Evolutionary conservation across 2,329 filamentous ascomycete genomes (phyloP), one percentile per base, ranked within the genome.

Genomic region (Ceratocystis alfenasii): DNA sequence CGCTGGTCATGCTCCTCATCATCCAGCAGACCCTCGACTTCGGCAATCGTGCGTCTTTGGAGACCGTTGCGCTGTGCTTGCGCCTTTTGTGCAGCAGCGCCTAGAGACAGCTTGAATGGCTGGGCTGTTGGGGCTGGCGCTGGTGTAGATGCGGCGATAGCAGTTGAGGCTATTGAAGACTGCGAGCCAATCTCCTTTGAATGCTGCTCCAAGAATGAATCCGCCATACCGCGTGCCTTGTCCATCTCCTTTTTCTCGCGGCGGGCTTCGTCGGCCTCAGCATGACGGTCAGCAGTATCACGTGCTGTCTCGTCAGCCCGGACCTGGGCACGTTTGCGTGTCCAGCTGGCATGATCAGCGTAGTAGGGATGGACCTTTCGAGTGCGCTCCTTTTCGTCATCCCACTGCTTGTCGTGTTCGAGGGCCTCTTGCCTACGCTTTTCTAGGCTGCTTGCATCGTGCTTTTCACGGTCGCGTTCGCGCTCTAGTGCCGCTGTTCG

Each of bases 21-120:
- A 76, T 97, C 94, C 69, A 99, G 80, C 0, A 99, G 80, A 41
- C 90, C 90, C 78, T 97, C 94, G 65, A 99, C 90, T 73, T 99
- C 94, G 66, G 91, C 91, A 68, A 95, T 87, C 0, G 90, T 95
- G 68, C 91, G 87, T 68, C 89, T 83, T 67, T 83, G 80, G 0
- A 83, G 78, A 15, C 80, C 80, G 0, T 77, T 77, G 50, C 80
- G 78, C 67, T 83, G 82, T 0, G 81, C 81, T 62, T 83, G 81
- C 0, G 81, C 81, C 70, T 81, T 90, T 74, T 95, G 90, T 0
- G 90, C 89, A 0, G 92, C 90, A 0, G 90, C 90, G 65, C 92
- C 92, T 30, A 97, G 86, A 1, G 91, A 96, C 66, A 97, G 83
- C 75, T 96, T 97, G 82, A 97, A 95, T 28, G 87, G 87, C 72